Percentiles rank a stretch among this genome's conserved stretches.
Conservation (phyloP, 2,329 filamentous ascomycete species). For the Chrysoporthe puriensis region DNA sequence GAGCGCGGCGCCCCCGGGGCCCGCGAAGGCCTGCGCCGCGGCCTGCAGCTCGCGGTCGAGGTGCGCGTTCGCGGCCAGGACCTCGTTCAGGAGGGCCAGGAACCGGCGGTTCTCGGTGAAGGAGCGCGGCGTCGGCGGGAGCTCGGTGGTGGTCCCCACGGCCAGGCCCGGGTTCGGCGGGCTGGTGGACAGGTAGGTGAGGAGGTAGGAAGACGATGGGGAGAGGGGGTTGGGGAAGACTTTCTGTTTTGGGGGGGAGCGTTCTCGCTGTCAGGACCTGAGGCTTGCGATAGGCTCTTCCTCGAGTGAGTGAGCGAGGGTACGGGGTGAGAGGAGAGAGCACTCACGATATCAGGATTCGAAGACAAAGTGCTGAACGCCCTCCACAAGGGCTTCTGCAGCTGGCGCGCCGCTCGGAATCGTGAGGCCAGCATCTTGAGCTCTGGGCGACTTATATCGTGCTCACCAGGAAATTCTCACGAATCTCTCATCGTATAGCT, state of each 20-base stretch:
- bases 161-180: conserved; percentile 54
- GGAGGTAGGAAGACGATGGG: conserved; percentile 50
- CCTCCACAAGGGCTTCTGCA: conserved; percentile 36
- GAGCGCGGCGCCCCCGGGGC: conserved; percentile 57
- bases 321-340: neutral
- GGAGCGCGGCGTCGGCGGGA: conserved; percentile 65
- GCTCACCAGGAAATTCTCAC: neutral
- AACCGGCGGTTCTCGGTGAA: conserved; percentile 65
- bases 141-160: conserved; percentile 60
- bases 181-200: conserved; percentile 62
- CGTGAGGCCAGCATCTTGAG: conserved; percentile 39
- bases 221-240: conserved; percentile 54
- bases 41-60: conserved; percentile 58
- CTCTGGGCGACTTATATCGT: neutral
- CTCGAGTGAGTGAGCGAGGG: neutral
- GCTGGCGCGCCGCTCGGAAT: conserved; percentile 33
- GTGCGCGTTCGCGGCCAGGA: conserved; percentile 58
- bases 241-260: conserved; percentile 48
- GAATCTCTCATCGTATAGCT: neutral
- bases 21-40: conserved; percentile 64
- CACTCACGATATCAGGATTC: conserved; percentile 56
- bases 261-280: neutral
- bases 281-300: neutral
- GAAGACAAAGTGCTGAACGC: conserved; percentile 51
- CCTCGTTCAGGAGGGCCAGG: conserved; percentile 60